A percentile compares a stretch with the other conserved stretches of the same genome.
Evolutionary conservation across 2,329 filamentous ascomycete species (phyloP).

Genomic region (Aspergillus amoenus): DNA sequence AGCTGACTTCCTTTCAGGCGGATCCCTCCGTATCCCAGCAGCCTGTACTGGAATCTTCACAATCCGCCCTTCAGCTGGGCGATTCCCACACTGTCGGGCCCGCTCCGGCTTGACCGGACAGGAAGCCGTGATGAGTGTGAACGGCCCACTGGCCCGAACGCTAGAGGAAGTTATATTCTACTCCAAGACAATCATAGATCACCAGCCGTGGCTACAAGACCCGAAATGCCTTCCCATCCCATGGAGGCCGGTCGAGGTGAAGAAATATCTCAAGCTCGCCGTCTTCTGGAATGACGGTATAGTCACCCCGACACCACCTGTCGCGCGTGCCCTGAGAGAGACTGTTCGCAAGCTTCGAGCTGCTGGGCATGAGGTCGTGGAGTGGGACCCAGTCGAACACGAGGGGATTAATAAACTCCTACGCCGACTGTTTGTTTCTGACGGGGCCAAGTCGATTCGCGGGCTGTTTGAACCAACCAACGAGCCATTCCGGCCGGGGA

Average conservation of each 20-base stretch:
- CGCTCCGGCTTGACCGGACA: constrained; percentile 63
- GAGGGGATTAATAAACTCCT: background rate
- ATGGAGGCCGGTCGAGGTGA: constrained; percentile 41
- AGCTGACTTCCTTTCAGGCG: constrained; percentile 18
- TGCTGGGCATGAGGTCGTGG: constrained; percentile 51
- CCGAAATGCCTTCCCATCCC: constrained; percentile 59
- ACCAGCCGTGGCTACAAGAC: constrained; percentile 56
- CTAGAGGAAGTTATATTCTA: constrained; percentile 58
- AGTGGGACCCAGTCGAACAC: constrained; percentile 27
- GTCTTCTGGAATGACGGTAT: constrained; percentile 63
- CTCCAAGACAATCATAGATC: constrained; percentile 50
- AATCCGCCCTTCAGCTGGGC: constrained; percentile 40
- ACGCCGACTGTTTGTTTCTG: constrained; percentile 43
- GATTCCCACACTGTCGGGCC: constrained; percentile 34
- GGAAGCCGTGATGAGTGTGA: constrained; percentile 63
- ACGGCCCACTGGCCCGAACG: constrained; percentile 61
- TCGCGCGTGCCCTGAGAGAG: constrained; percentile 55
- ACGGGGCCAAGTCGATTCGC: constrained; percentile 49
- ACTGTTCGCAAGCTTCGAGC: constrained; percentile 55
- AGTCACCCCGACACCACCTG: constrained; percentile 63
- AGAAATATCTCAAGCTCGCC: constrained; percentile 51
- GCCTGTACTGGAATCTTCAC: constrained; percentile 41
- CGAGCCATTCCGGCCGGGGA: constrained; percentile 48
- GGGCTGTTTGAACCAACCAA: constrained; percentile 23
- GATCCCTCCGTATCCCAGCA: constrained; percentile 41